Evolutionary conservation across 306 rosid species (phyloP).

Genomic region (Adenanthera pavonina): DNA sequence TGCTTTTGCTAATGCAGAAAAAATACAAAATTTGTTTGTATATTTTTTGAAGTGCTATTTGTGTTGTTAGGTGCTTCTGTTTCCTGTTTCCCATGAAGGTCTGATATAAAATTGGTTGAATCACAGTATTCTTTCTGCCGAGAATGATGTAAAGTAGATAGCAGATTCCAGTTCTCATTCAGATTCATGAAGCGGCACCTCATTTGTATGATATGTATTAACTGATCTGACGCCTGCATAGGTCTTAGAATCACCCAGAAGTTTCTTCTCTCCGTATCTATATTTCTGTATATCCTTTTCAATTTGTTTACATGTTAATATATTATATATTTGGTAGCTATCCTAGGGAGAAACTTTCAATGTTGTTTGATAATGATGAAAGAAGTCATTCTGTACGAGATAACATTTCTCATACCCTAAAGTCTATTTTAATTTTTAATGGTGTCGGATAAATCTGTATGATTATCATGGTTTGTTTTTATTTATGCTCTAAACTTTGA

Average conservation of each 20-base stretch:
- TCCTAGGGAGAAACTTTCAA: background rate
- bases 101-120: background rate
- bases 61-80: conserved; percentile 14
- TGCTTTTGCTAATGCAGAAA: background rate
- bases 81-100: conserved; percentile 25
- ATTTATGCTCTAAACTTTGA: too few relatives aligned
- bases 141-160: background rate
- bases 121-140: background rate
- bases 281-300: conserved; percentile 1
- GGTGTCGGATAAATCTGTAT: too few relatives aligned
- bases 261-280: background rate
- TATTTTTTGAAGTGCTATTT: conserved; percentile 9
- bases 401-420: background rate
- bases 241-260: background rate
- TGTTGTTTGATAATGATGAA: background rate
- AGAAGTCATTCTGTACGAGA: background rate
- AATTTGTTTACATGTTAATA: background rate
- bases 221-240: background rate
- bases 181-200: background rate
- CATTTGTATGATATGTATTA: background rate
- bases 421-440: background rate
- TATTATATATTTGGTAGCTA: background rate
- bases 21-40: background rate
- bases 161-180: conserved; percentile 8
- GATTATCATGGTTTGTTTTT: too few relatives aligned